A percentile compares a stretch with the other conserved stretches of the same genome.
phyloP scores from a whole-genome alignment of 139 green algal species.

The Coccomyxa sp. region DNA sequence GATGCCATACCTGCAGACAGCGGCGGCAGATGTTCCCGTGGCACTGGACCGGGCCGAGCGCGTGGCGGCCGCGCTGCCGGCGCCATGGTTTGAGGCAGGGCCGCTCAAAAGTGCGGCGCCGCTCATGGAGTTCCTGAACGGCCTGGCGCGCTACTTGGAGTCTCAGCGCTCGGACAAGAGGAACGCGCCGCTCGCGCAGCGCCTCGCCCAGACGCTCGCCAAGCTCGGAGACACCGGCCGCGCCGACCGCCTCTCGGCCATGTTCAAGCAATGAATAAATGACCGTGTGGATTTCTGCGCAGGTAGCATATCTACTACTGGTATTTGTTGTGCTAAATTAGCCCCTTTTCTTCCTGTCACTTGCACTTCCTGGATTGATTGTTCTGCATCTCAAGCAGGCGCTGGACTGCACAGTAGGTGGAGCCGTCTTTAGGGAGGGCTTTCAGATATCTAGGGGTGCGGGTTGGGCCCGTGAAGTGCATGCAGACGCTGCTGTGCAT shows the following conservation, averaged over 20 bases:
- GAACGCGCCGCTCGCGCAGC: neutral
- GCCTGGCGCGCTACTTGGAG: constrained; percentile 16
- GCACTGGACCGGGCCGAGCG: constrained; percentile 38
- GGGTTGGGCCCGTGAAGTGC: too few relatives aligned
- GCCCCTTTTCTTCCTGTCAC: too few relatives aligned
- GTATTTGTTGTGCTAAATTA: too few relatives aligned
- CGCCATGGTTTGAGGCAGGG: constrained; percentile 37
- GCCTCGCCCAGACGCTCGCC: constrained; percentile 3
- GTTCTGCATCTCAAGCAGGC: too few relatives aligned
- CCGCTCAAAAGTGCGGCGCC: constrained; percentile 2
- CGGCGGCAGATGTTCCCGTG: constrained; percentile 18
- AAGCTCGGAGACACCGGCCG: constrained; percentile 1
- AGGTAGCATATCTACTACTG: too few relatives aligned
- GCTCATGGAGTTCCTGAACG: constrained; percentile 10
- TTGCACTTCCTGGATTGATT: too few relatives aligned
- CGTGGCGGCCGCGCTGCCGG: constrained; percentile 32
- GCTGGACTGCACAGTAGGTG: too few relatives aligned
- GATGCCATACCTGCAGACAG: constrained; percentile 46
- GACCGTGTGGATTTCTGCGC: too few relatives aligned
- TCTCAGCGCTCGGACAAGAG: constrained; percentile 10
- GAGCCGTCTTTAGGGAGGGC: too few relatives aligned
- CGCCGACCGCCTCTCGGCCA: neutral
- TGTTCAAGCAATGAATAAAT: neutral
- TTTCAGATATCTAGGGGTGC: too few relatives aligned
- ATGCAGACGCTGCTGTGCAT: too few relatives aligned